A percentile compares a stretch with the other conserved stretches of the same genome.
phyloP scores from a whole-genome alignment of 441 rosid species.

The Adansonia rubrostipa region DNA sequence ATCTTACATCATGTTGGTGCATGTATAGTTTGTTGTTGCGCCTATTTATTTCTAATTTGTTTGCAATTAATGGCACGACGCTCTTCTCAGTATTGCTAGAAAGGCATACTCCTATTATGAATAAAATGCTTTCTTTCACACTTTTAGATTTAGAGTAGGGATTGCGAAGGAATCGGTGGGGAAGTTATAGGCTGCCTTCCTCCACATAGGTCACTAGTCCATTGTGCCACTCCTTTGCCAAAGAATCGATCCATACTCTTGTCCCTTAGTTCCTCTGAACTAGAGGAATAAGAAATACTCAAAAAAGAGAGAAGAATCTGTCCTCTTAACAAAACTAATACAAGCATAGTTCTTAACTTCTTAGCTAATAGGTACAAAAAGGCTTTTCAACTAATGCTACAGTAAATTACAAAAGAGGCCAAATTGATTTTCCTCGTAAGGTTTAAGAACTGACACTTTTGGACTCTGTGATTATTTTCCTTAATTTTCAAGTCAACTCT shows the following conservation, averaged over 20 bases:
- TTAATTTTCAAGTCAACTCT: background rate
- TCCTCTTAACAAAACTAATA: background rate
- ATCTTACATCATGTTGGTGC: background rate
- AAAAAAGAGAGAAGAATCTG: background rate
- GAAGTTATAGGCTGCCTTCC: background rate
- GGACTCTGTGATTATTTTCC: background rate
- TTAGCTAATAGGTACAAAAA: background rate
- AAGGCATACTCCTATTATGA: background rate
- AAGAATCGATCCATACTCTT: background rate
- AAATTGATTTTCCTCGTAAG: background rate
- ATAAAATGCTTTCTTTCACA: background rate
- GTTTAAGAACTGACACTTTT: background rate
- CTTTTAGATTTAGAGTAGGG: background rate
- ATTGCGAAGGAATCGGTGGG: background rate
- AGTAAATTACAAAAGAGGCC: background rate
- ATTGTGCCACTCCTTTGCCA: background rate
- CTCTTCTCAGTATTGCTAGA: conserved; percentile 10
- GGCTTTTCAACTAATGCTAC: background rate
- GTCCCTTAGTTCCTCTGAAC: background rate
- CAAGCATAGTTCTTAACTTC: background rate
- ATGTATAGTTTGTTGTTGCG: background rate
- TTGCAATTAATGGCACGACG: background rate
- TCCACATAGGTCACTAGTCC: background rate
- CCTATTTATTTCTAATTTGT: conserved; percentile 1
- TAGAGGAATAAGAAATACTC: conserved; percentile 4